phyloP scores from a whole-genome alignment of 805 yeast genomes.

The Lipomyces sp. region DNA sequence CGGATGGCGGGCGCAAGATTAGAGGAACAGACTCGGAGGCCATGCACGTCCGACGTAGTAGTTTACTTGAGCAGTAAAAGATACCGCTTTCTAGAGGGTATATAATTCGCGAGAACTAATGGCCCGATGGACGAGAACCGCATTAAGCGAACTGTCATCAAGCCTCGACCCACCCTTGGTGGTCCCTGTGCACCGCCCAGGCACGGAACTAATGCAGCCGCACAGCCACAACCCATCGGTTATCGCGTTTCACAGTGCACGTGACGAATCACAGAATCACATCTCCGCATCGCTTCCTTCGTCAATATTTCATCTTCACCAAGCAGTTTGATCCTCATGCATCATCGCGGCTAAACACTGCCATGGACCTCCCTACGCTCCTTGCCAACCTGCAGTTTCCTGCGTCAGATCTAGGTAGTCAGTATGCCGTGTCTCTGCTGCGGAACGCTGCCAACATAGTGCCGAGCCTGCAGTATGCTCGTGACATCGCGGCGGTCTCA shows the following conservation, averaged over 20 bases:
- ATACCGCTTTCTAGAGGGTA: no score
- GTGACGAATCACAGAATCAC: no score
- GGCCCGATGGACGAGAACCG: not conserved
- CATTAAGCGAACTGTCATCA: not conserved
- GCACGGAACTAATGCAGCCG: no score
- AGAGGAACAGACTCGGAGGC: not conserved
- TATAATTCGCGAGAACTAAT: no score
- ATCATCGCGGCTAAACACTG: not conserved
- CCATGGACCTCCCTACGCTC: conserved; percentile 19
- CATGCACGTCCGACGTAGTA: not conserved
- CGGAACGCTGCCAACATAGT: conserved; percentile 14
- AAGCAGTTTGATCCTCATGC: no score
- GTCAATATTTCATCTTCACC: no score
- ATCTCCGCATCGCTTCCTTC: no score
- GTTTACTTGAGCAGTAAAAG: not conserved
- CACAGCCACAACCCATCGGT: no score
- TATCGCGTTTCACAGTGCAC: no score
- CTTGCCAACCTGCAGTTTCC: conserved; percentile 28
- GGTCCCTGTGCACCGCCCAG: no score
- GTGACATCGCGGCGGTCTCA: conserved; percentile 26
- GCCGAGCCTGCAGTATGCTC: conserved; percentile 11
- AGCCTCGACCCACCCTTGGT: no score
- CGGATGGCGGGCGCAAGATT: conserved; percentile 3
- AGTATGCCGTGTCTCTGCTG: conserved; percentile 12
- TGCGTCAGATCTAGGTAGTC: not conserved